Evolutionary conservation across 2,329 filamentous ascomycete species (phyloP).

Genomic region (Ascochyta clinopodiicola): DNA sequence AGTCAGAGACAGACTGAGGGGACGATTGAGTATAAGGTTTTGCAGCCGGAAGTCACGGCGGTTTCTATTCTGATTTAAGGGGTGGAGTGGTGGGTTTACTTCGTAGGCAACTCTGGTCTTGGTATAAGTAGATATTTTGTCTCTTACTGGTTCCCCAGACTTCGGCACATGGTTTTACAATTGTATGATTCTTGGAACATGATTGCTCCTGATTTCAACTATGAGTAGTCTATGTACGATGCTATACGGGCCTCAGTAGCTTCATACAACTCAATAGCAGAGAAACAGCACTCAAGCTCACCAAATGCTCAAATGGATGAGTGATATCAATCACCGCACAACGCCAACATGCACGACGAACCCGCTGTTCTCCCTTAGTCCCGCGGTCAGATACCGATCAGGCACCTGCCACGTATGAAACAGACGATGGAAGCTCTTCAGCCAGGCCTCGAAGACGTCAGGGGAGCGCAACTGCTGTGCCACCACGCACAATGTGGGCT

Average conservation of each 20-base stretch:
- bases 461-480: slow-evolving; percentile 88
- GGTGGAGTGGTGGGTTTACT: no score
- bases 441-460: slow-evolving; percentile 84
- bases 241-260: no score
- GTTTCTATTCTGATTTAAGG: slow-evolving; percentile 18
- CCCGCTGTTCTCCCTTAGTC: slow-evolving; percentile 69
- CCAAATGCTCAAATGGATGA: no score
- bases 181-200: no score
- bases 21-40: slow-evolving; percentile 14
- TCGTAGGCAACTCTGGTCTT: no score
- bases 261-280: no score
- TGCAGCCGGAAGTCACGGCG: slow-evolving; percentile 13
- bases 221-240: no score
- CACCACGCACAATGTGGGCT: slow-evolving; percentile 75
- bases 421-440: slow-evolving; percentile 67
- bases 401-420: slow-evolving; percentile 82
- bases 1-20: slow-evolving; percentile 13
- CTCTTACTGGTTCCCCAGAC: no score
- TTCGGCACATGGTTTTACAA: no score
- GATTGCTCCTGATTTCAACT: no score
- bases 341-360: slow-evolving; percentile 82
- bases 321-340: slow-evolving; percentile 22
- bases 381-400: slow-evolving; percentile 65
- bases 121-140: no score
- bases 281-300: no score